Evolutionary conservation across 2,329 filamentous ascomycete genomes (phyloP).

Genomic region (Neofusicoccum sp.): DNA sequence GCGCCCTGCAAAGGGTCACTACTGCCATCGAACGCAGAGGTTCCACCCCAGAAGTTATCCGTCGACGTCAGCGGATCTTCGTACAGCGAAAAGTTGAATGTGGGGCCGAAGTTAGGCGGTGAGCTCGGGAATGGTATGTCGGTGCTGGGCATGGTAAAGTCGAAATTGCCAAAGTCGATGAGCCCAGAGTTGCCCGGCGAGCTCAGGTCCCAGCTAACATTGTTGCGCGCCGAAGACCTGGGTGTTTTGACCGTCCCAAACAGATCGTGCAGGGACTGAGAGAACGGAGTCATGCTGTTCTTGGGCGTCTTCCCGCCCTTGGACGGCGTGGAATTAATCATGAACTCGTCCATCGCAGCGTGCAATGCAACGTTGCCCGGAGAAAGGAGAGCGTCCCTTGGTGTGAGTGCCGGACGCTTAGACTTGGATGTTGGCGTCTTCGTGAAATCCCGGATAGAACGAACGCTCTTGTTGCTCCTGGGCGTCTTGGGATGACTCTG

Average conservation of each 20-base stretch:
- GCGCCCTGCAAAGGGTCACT: slow-evolving; percentile 27
- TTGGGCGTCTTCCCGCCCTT: slow-evolving; percentile 30
- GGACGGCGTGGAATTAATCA: slow-evolving; percentile 41
- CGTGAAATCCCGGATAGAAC: slow-evolving; percentile 52
- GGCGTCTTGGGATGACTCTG: slow-evolving; percentile 60
- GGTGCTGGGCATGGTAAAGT: slow-evolving; percentile 36
- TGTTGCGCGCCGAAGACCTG: background rate
- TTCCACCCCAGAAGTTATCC: slow-evolving; percentile 24
- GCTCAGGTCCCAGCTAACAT: background rate
- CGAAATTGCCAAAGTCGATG: slow-evolving; percentile 30
- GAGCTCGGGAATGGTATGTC: slow-evolving; percentile 42
- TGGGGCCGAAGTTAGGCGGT: slow-evolving; percentile 26
- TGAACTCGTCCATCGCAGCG: slow-evolving; percentile 39
- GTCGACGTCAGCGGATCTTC: slow-evolving; percentile 41
- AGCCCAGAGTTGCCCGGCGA: slow-evolving; percentile 3
- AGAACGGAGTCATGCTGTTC: slow-evolving; percentile 58
- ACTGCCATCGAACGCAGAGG: slow-evolving; percentile 36
- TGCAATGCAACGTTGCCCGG: slow-evolving; percentile 24
- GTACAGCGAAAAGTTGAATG: slow-evolving; percentile 36
- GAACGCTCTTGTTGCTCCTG: slow-evolving; percentile 59
- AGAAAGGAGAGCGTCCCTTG: slow-evolving; percentile 27
- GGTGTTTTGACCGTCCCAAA: slow-evolving; percentile 47
- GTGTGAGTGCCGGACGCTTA: slow-evolving; percentile 40
- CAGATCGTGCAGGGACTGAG: slow-evolving; percentile 65
- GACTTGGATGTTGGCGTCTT: slow-evolving; percentile 49